Conservation (phyloP, 441 rosid genomes). For the Manihot esculenta region DNA sequence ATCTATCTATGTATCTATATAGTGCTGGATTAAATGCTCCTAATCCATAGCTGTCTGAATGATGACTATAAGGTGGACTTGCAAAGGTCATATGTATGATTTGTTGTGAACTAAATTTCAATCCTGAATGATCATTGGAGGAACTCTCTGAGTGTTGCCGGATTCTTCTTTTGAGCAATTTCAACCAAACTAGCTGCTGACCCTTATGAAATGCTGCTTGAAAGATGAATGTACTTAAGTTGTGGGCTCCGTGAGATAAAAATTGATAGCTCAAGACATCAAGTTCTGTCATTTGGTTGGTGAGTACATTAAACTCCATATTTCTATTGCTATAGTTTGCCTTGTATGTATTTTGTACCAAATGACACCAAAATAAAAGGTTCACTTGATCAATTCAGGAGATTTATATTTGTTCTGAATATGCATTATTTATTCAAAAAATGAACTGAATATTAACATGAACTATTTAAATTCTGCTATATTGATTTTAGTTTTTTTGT, state of each 20-base stretch:
- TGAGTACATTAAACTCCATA: slow-evolving; percentile 17
- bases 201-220: neutral
- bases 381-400: neutral
- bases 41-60: no score
- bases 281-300: neutral
- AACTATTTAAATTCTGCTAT: no score
- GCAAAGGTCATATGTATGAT: no score
- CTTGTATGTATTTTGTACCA: no score
- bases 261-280: neutral
- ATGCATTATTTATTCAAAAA: no score
- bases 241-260: neutral
- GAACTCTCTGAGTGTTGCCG: neutral
- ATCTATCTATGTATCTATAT: no score
- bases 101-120: neutral
- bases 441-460: no score
- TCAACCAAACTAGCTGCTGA: neutral
- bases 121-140: neutral
- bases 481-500: no score
- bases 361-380: neutral
- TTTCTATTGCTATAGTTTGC: neutral
- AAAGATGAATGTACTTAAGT: neutral
- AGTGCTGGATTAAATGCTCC: no score
- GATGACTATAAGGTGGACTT: no score
- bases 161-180: neutral
- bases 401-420: neutral